These are phyloP conservation scores for Phialocephala sp. DNA, from an alignment of 2,329 filamentous ascomycete genomes.

Conservation along the genomic window DNA sequence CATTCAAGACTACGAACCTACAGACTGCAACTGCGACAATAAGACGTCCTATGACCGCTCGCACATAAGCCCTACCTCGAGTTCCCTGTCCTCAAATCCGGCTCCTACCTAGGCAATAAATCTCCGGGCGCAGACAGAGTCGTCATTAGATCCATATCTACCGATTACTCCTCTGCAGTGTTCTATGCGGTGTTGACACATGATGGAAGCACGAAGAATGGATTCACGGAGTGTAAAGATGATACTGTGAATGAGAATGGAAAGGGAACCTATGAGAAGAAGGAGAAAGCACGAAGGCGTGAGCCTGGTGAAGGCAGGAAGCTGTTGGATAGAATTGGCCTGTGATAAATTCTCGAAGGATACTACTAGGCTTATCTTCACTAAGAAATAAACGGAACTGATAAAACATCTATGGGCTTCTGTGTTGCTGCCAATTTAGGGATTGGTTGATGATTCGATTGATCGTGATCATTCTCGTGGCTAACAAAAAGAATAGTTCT, in stretches of 20 bases:
- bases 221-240: constrained; percentile 42
- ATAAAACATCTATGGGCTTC: no score
- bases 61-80: constrained; percentile 42
- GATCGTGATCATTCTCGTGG: no score
- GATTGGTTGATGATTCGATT: no score
- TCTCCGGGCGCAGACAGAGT: constrained; percentile 43
- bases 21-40: constrained; percentile 35
- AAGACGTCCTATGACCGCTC: constrained; percentile 38
- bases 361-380: no score
- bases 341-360: constrained; percentile 8
- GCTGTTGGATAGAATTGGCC: constrained; percentile 33
- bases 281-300: constrained; percentile 10
- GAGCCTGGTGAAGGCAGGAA: constrained; percentile 26
- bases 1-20: constrained; percentile 32
- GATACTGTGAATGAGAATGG: constrained; percentile 30
- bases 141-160: constrained; percentile 41
- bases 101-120: constrained; percentile 33
- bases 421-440: no score
- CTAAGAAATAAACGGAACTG: no score
- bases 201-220: constrained; percentile 39
- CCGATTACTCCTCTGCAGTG: constrained; percentile 38
- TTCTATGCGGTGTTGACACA: constrained; percentile 43
- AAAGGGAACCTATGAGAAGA: constrained; percentile 27
- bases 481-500: no score
- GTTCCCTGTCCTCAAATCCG: constrained; percentile 40